Conservation (phyloP, 2,329 filamentous ascomycete genomes). For the Byssothecium circinans region DNA sequence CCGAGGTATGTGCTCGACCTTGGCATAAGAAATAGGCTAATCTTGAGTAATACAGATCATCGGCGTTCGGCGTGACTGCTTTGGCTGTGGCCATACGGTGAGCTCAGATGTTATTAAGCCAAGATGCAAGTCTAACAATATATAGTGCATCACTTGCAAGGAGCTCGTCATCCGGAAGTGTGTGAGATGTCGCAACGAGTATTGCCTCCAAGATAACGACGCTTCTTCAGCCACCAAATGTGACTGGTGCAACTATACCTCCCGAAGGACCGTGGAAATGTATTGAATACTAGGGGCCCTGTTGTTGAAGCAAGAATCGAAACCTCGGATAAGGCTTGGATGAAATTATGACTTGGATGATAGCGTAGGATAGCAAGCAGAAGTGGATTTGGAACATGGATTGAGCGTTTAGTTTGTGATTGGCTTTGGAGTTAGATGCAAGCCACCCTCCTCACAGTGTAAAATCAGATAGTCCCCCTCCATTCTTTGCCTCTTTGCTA, state of each 20-base stretch:
- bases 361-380: neutral
- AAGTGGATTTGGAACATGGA: neutral
- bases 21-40: constrained; percentile 33
- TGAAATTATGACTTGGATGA: neutral
- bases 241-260: constrained; percentile 45
- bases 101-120: constrained; percentile 16
- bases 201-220: constrained; percentile 82
- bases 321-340: neutral
- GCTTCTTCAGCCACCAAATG: constrained; percentile 67
- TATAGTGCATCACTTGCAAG: constrained; percentile 75
- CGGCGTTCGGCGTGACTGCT: constrained; percentile 72
- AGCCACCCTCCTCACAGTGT: constrained; percentile 17
- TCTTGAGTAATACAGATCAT: constrained; percentile 36
- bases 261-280: constrained; percentile 39
- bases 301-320: neutral
- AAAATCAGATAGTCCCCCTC: constrained; percentile 26
- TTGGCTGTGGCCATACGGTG: constrained; percentile 83
- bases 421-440: neutral
- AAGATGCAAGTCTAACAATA: constrained; percentile 3
- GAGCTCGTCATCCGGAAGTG: constrained; percentile 71
- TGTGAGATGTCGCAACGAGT: constrained; percentile 72
- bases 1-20: constrained; percentile 42
- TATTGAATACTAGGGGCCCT: constrained; percentile 19
- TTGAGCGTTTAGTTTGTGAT: constrained; percentile 3
- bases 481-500: constrained; percentile 2